A percentile compares a stretch with the other conserved stretches of the same genome.
phyloP scores from a whole-genome alignment of 371 early-diverging fungal species.

The Mortierella sp. region DNA sequence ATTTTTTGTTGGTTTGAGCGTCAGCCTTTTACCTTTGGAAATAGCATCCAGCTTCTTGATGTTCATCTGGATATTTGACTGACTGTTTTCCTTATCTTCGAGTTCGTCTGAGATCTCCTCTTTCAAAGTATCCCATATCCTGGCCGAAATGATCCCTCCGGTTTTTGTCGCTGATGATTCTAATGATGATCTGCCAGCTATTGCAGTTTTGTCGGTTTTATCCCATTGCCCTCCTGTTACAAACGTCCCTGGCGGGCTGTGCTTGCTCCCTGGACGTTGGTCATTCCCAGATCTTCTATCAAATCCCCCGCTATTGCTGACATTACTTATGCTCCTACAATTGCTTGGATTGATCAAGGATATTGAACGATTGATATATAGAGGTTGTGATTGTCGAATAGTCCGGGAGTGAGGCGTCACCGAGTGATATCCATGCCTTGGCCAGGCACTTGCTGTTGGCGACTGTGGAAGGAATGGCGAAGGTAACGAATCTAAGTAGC shows the following conservation, averaged over 20 bases:
- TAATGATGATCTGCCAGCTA: neutral
- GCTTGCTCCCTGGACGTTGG: neutral
- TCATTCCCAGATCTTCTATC: neutral
- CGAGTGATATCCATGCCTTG: slow-evolving; percentile 6
- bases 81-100: slow-evolving; percentile 15
- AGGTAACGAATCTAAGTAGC: neutral
- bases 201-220: neutral
- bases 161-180: neutral
- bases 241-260: slow-evolving; percentile 13
- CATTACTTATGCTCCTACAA: slow-evolving; percentile 13
- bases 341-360: slow-evolving; percentile 3
- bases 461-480: neutral
- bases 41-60: slow-evolving; percentile 48
- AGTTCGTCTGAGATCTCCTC: slow-evolving; percentile 11
- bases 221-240: slow-evolving; percentile 17
- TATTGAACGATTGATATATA: neutral
- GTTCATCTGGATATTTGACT: slow-evolving; percentile 30
- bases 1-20: neutral
- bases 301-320: neutral
- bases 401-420: neutral
- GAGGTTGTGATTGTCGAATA: neutral
- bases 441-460: neutral
- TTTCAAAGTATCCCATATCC: slow-evolving; percentile 26
- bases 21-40: slow-evolving; percentile 25
- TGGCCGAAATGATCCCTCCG: neutral